Conservation (phyloP, 768 basidiomycete species). For the Leccinum longicurvipes region DNA sequence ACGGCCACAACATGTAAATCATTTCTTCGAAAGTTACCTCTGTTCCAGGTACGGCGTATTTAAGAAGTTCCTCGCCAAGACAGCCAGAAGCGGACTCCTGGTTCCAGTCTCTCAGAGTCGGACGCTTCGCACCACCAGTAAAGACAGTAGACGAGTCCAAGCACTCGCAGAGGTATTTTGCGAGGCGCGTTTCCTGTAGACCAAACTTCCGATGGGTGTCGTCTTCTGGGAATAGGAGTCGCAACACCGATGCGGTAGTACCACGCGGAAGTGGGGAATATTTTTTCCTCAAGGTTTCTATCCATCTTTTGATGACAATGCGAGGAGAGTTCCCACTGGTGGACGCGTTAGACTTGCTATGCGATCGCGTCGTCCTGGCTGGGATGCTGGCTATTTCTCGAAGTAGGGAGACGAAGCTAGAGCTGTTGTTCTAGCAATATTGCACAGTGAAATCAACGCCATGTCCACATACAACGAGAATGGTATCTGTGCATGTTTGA, state of each 20-base stretch:
- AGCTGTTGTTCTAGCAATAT: slow-evolving; percentile 1
- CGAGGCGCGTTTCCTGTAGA: slow-evolving; percentile 64
- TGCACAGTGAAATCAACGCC: neutral
- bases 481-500: slow-evolving; percentile 25
- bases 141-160: slow-evolving; percentile 38
- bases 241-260: slow-evolving; percentile 61
- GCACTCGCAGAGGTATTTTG: slow-evolving; percentile 46
- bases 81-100: slow-evolving; percentile 53
- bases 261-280: slow-evolving; percentile 49
- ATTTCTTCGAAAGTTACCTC: slow-evolving; percentile 23
- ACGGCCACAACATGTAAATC: neutral
- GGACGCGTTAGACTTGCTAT: neutral
- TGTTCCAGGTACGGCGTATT: slow-evolving; percentile 36
- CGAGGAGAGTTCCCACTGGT: slow-evolving; percentile 33
- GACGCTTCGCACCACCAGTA: slow-evolving; percentile 24
- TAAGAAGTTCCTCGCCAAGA: slow-evolving; percentile 63
- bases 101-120: slow-evolving; percentile 39
- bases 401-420: slow-evolving; percentile 50
- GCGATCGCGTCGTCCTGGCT: slow-evolving; percentile 17
- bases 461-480: slow-evolving; percentile 42
- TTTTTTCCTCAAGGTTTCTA: slow-evolving; percentile 36
- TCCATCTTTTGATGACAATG: slow-evolving; percentile 44
- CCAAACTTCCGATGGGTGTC: slow-evolving; percentile 68
- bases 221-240: slow-evolving; percentile 82
- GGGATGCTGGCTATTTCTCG: slow-evolving; percentile 40